A percentile compares a stretch with the other conserved stretches of the same genome.
phyloP scores from a whole-genome alignment of 2,329 filamentous ascomycete genomes.

The Aschersonia sp. region DNA sequence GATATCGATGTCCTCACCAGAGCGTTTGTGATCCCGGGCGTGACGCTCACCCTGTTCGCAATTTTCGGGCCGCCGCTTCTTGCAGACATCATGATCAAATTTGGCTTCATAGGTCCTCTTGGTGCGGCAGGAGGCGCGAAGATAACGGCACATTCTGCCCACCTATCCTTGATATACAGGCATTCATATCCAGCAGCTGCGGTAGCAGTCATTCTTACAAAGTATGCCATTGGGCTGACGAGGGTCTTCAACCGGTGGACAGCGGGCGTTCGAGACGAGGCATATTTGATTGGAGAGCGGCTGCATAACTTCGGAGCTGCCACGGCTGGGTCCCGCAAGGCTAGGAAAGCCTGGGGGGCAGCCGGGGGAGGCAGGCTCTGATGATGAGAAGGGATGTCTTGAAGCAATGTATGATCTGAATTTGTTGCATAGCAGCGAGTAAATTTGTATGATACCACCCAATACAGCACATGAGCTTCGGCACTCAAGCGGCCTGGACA shows the following conservation, averaged over 20 bases:
- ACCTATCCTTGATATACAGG: constrained; percentile 28
- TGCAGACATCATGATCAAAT: constrained; percentile 23
- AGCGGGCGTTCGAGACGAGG: constrained; percentile 75
- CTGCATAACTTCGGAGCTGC: constrained; percentile 75
- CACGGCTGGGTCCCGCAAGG: constrained; percentile 20
- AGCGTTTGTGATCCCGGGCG: constrained; percentile 67
- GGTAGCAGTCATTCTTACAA: constrained; percentile 29
- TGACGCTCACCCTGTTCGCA: constrained; percentile 44
- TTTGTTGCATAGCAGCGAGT: too few species aligned
- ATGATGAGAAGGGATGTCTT: not conserved
- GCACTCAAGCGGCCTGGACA: too few species aligned
- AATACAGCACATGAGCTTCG: too few species aligned
- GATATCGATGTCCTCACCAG: constrained; percentile 68
- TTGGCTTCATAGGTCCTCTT: constrained; percentile 8
- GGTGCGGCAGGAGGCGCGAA: constrained; percentile 10
- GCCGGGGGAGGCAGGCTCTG: constrained; percentile 11
- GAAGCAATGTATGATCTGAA: too few species aligned
- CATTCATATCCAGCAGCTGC: constrained; percentile 56
- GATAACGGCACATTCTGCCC: constrained; percentile 12
- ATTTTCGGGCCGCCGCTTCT: constrained; percentile 49
- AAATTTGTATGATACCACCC: too few species aligned
- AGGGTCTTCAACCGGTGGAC: constrained; percentile 62
- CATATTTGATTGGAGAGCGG: constrained; percentile 87
- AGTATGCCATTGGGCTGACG: constrained; percentile 32
- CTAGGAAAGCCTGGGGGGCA: constrained; percentile 21